These are phyloP conservation scores for Globisporangium uncinulatum DNA, from an alignment of 352 stramenopile genomes.

Conservation along the genomic window DNA sequence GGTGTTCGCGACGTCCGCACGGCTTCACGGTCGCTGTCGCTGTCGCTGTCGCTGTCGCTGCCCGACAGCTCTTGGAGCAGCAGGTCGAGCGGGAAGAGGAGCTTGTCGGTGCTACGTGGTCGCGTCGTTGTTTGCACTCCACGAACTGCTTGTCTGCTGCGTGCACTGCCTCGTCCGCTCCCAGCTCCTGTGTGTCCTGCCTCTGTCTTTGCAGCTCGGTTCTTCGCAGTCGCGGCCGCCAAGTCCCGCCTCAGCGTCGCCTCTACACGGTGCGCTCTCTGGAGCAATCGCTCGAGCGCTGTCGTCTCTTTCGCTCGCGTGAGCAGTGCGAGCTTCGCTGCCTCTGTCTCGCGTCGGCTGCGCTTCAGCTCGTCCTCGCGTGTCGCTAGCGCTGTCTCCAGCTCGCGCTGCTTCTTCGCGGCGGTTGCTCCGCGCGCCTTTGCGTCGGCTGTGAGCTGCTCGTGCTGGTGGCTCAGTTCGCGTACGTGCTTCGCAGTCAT, in stretches of 20 bases:
- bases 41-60: neutral
- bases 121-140: neutral
- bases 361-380: constrained; percentile 1
- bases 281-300: neutral
- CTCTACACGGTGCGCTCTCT: neutral
- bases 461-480: no score
- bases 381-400: neutral
- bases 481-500: no score
- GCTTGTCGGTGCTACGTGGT: neutral
- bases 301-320: neutral
- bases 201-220: neutral
- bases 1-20: neutral
- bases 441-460: neutral
- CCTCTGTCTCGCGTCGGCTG: neutral
- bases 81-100: constrained; percentile 3
- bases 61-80: neutral
- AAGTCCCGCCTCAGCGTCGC: neutral
- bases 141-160: neutral
- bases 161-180: neutral
- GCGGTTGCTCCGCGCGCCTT: constrained; percentile 1
- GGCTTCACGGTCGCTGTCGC: neutral
- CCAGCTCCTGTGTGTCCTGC: neutral
- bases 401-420: neutral
- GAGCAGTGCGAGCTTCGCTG: neutral
- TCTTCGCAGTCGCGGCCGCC: neutral